A percentile compares a stretch with the other conserved stretches of the same genome.
These are phyloP conservation scores for Wickerhamomyces ciferrii DNA, from an alignment of 805 yeast species.

Conservation along the genomic window DNA sequence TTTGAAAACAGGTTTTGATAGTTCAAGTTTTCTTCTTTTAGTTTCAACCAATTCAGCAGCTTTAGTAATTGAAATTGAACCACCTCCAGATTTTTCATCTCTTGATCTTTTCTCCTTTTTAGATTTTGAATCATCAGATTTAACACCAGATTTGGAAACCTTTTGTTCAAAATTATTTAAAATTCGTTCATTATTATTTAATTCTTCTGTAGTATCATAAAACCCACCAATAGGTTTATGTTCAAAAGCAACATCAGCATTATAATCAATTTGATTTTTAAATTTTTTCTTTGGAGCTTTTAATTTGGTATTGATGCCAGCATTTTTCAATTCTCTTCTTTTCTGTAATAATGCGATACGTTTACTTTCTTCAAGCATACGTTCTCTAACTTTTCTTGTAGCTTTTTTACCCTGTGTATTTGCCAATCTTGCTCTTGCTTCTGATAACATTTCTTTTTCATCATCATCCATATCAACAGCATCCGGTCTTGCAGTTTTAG, in stretches of 20 bases:
- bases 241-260: constrained; percentile 78
- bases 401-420: constrained; percentile 95
- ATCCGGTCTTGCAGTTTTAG: constrained; percentile 79
- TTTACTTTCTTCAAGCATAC: constrained; percentile 73
- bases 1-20: constrained; percentile 28
- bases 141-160: constrained; percentile 41
- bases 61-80: constrained; percentile 16
- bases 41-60: constrained; percentile 7
- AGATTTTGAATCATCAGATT: constrained; percentile 28
- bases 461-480: constrained; percentile 78
- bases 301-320: constrained; percentile 56
- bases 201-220: constrained; percentile 65
- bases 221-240: constrained; percentile 61
- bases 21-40: constrained; percentile 17
- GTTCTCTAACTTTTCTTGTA: constrained; percentile 80
- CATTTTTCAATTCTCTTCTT: constrained; percentile 75
- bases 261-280: constrained; percentile 69
- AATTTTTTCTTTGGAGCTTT: constrained; percentile 47
- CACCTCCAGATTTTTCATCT: constrained; percentile 19
- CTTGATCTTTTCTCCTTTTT: constrained; percentile 26
- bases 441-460: constrained; percentile 89
- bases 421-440: constrained; percentile 86
- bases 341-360: constrained; percentile 73
- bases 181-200: constrained; percentile 30
- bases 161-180: constrained; percentile 35